Conservation (phyloP, 495 filamentous ascomycete species). For the Penicillium cataractarum region DNA sequence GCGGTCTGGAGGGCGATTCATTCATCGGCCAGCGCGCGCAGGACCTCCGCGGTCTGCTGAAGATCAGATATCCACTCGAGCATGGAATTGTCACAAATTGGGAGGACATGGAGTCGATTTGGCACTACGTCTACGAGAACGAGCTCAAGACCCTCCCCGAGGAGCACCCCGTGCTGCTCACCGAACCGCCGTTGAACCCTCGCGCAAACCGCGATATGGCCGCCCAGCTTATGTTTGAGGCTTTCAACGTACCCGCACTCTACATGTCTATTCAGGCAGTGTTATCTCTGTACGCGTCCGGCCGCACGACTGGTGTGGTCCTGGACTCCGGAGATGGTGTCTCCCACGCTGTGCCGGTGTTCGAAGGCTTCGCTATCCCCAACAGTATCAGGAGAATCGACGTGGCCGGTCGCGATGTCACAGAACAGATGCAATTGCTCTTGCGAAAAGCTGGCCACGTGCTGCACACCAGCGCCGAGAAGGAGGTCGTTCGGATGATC, state of each 20-base stretch:
- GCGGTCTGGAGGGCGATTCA: conserved; percentile 93
- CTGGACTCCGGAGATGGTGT: conserved; percentile 96
- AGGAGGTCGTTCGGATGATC: conserved; percentile 94
- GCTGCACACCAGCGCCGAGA: conserved; percentile 97
- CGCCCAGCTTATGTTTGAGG: conserved; percentile 98
- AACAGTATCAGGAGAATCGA: conserved; percentile 94
- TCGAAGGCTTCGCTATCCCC: conserved; percentile 96
- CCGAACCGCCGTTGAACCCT: conserved; percentile 95
- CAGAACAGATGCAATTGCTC: conserved; percentile 89
- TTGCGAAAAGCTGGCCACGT: conserved; percentile 91
- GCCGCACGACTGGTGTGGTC: conserved; percentile 94
- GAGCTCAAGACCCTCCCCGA: conserved; percentile 94
- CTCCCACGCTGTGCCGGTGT: conserved; percentile 96
- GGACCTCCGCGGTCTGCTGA: conserved; percentile 89
- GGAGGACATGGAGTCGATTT: conserved; percentile 99
- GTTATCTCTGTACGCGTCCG: conserved; percentile 93
- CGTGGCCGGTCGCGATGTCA: conserved; percentile 97
- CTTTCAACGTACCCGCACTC: conserved; percentile 95
- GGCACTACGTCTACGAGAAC: conserved; percentile 83
- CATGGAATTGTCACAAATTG: conserved; percentile 99
- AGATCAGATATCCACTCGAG: conserved; percentile 93
- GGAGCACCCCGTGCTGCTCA: conserved; percentile 97
- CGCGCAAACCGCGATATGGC: conserved; percentile 94
- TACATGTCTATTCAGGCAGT: conserved; percentile 98
- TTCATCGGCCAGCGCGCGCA: conserved; percentile 95